A percentile compares a stretch with the other conserved stretches of the same genome.
These are phyloP conservation scores for Citrus unshiu DNA, from an alignment of 345 rosid species.

Conservation along the genomic window DNA sequence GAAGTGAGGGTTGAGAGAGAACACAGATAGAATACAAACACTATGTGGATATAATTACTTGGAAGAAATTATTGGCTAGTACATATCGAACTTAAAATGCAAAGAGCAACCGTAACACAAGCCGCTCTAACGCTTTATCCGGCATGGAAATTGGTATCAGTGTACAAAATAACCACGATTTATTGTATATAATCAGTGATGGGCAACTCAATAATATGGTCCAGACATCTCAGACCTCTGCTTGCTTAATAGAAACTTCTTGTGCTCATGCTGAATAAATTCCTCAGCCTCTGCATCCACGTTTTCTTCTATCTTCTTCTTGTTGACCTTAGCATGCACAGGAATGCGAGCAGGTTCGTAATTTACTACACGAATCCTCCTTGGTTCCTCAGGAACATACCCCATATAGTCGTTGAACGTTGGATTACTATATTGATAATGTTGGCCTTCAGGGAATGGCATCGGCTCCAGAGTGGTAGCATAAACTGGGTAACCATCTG, in stretches of 20 bases:
- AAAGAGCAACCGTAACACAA: not conserved
- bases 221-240: not conserved
- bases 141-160: not conserved
- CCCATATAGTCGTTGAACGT: not conserved
- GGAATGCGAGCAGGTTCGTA: not conserved
- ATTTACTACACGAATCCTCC: constrained; percentile 9
- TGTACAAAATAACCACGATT: not conserved
- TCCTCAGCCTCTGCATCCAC: constrained; percentile 64
- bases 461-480: not conserved
- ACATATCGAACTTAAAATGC: not conserved
- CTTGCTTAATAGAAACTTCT: constrained; percentile 20
- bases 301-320: constrained; percentile 13
- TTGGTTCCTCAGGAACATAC: not conserved
- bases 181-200: not conserved
- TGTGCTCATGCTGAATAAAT: constrained; percentile 57
- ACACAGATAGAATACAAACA: not conserved
- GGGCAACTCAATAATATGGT: not conserved
- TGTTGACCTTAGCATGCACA: not conserved
- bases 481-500: not conserved
- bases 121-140: not conserved
- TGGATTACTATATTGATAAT: not conserved
- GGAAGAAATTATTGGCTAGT: not conserved
- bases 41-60: too few relatives aligned
- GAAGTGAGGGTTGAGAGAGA: not conserved
- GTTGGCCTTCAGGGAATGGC: not conserved